These are phyloP conservation scores for Epichloe sp. DNA, from an alignment of 2,329 filamentous ascomycete species.

Conservation along the genomic window DNA sequence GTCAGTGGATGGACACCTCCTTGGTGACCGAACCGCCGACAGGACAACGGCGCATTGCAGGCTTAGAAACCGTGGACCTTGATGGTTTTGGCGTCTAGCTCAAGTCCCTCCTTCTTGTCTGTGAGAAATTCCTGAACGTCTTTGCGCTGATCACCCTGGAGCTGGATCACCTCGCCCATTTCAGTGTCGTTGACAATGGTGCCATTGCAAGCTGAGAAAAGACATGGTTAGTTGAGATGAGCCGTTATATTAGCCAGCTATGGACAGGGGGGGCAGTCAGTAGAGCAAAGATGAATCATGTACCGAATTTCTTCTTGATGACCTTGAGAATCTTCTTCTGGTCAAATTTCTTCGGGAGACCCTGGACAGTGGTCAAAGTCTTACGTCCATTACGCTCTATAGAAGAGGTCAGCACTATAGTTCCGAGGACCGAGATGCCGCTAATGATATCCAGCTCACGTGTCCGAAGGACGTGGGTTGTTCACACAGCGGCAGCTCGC, in stretches of 20 bases:
- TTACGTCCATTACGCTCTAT: conserved; percentile 99
- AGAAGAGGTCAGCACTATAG: conserved; percentile 25
- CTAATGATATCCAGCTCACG: conserved; percentile 1
- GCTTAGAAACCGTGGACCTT: conserved; percentile 57
- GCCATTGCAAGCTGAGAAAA: conserved; percentile 82
- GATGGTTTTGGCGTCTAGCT: conserved; percentile 91
- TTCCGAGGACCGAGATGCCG: neutral
- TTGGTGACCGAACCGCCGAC: conserved; percentile 17
- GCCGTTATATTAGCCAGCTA: neutral
- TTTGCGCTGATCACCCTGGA: conserved; percentile 98
- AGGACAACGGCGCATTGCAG: conserved; percentile 26
- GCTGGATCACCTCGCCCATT: conserved; percentile 99
- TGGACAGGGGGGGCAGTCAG: neutral
- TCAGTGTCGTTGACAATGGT: conserved; percentile 92
- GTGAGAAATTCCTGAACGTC: conserved; percentile 95
- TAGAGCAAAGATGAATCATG: conserved; percentile 15
- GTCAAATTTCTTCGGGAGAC: conserved; percentile 96
- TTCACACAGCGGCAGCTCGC: neutral
- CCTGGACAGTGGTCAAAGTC: conserved; percentile 99
- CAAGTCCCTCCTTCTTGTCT: conserved; percentile 89
- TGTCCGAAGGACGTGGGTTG: neutral
- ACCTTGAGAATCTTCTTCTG: conserved; percentile 99
- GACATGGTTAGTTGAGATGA: conserved; percentile 4
- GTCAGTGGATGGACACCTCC: conserved; percentile 16
- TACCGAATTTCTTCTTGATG: conserved; percentile 99